phyloP scores from a whole-genome alignment of 805 yeast genomes.

The Pichia nakasei region DNA sequence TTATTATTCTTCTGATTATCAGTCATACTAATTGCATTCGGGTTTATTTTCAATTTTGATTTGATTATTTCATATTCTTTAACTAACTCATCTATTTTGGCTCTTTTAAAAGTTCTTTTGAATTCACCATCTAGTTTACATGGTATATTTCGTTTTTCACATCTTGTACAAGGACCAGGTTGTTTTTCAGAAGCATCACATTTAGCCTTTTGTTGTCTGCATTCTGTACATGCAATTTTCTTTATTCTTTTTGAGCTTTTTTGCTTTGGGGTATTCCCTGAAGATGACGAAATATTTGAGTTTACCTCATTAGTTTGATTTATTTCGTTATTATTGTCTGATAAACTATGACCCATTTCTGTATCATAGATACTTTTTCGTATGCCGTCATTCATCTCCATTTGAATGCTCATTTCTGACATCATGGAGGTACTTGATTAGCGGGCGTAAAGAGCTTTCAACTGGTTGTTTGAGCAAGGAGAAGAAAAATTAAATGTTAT shows the following conservation, averaged over 20 bases:
- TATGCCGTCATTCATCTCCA: too few relatives aligned
- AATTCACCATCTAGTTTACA: conserved; percentile 76
- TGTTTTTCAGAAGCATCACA: conserved; percentile 76
- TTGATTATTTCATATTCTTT: conserved; percentile 63
- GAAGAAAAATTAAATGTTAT: too few relatives aligned
- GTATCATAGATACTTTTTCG: too few relatives aligned
- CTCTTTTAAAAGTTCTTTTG: conserved; percentile 84
- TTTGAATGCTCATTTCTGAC: too few relatives aligned
- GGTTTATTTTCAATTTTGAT: conserved; percentile 16
- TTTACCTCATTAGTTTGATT: too few relatives aligned
- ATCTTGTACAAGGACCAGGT: conserved; percentile 78
- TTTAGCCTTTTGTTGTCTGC: conserved; percentile 89
- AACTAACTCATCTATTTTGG: conserved; percentile 74
- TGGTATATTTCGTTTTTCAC: conserved; percentile 55
- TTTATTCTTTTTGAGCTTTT: conserved; percentile 23
- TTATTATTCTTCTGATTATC: too few relatives aligned
- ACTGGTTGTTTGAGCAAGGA: too few relatives aligned
- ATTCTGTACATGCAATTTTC: conserved; percentile 86
- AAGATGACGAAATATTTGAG: too few relatives aligned
- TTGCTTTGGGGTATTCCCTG: background rate
- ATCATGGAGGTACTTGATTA: too few relatives aligned
- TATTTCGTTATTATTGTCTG: too few relatives aligned
- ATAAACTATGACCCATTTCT: too few relatives aligned
- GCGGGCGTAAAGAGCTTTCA: too few relatives aligned
- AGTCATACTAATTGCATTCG: background rate